phyloP scores from a whole-genome alignment of 768 basidiomycete species.

The Hypsizygus marmoreus region DNA sequence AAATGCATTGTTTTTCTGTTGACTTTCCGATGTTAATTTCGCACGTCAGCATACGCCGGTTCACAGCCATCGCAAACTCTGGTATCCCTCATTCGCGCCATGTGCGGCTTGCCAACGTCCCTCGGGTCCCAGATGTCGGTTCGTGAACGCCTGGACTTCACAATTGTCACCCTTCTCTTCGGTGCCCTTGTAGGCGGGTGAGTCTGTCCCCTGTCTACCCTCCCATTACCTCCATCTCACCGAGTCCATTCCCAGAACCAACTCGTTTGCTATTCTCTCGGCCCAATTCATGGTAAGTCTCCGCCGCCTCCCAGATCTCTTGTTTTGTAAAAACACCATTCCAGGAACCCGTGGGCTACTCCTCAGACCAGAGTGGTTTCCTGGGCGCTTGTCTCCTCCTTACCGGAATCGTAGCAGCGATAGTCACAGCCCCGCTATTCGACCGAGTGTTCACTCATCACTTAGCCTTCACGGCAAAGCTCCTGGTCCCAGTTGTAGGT shows the following conservation, averaged over 20 bases:
- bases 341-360: constrained; percentile 76
- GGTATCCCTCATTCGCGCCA: constrained; percentile 51
- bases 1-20: constrained; percentile 17
- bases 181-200: constrained; percentile 66
- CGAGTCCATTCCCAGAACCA: constrained; percentile 42
- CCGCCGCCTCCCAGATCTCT: not conserved
- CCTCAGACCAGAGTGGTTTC: constrained; percentile 62
- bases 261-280: constrained; percentile 65
- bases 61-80: constrained; percentile 60
- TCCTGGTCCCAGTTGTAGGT: constrained; percentile 62
- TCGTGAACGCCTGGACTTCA: constrained; percentile 73
- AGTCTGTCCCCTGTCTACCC: constrained; percentile 25
- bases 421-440: constrained; percentile 71
- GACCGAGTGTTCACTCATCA: constrained; percentile 82
- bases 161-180: constrained; percentile 59
- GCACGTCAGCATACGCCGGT: constrained; percentile 59
- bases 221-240: not conserved
- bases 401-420: constrained; percentile 69
- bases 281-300: constrained; percentile 65
- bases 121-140: constrained; percentile 57
- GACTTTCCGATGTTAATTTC: constrained; percentile 11
- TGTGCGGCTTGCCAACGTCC: constrained; percentile 45
- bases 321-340: not conserved
- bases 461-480: constrained; percentile 59
- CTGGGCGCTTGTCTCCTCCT: constrained; percentile 69